Evolutionary conservation across 768 basidiomycete genomes (phyloP), one percentile per base, ranked within the genome.

Genomic region (Rhizopogon sp.): DNA sequence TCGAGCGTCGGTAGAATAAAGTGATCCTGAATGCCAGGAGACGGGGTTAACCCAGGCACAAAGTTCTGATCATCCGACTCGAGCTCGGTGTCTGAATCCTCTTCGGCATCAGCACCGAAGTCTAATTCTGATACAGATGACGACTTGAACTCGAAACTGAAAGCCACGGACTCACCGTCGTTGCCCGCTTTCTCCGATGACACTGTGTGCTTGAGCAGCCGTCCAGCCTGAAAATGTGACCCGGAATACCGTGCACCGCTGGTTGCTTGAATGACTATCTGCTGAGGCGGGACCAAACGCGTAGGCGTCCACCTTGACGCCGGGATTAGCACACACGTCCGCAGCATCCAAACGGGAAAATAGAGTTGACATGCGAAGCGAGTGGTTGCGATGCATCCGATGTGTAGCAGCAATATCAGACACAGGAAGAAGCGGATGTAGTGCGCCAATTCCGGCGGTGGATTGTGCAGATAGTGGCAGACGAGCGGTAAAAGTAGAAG

Each of bases 1-100:
- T 90, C 88, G 52, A 91, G 76, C 1, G 82, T 87, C 5, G 90
- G 90, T n/a, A 91, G 71, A 10, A 93, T 69, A 56, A 94, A 80
- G 3, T 88, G 88, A 17, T 80, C 73, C 3, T 87, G 73, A 10
- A 85, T 80, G 62, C 88, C 85, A 8, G 57, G 56, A 2, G 57
- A 52, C 9, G 39, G 37, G 40, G 57, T 59, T 7, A 60, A 28
- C 6, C 53, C 64, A 22, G 60, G 46, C 20, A 51, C 59, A 28
- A 58, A 22, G 43, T 51, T 49, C 46, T 47, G 39, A 4, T 14
- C 43, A 42, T 55, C 57, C 8, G 33, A 47, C 5, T 47, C 45
- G 29, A 11, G 7, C 17, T 47, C 46, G 7, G 35, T 33, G 46
- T 47, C 46, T 35, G 46, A 22, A 35, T 20, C 7, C 14, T n/a